These are phyloP conservation scores for Solanum neorickii DNA, from an alignment of 257 asterid species.

Conservation along the genomic window DNA sequence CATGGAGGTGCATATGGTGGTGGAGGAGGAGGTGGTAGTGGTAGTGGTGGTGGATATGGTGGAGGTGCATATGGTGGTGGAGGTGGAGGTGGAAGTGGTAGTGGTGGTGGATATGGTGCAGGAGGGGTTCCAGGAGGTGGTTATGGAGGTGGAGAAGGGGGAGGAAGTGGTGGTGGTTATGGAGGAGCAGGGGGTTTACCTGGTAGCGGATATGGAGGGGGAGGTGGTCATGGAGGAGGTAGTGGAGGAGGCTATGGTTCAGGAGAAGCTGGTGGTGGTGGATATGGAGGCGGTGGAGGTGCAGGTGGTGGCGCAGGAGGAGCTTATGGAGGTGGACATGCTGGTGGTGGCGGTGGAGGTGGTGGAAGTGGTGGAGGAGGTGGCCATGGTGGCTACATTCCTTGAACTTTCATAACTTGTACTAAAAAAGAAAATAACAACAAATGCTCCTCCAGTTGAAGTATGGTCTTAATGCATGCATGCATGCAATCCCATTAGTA, in stretches of 20 bases:
- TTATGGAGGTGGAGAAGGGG: conserved; percentile 12
- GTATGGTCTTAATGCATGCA: background rate
- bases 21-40: background rate
- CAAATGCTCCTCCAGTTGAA: no score
- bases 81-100: background rate
- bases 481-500: background rate
- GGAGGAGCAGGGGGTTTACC: conserved; percentile 1
- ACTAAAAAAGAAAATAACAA: no score
- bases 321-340: conserved; percentile 1
- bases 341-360: conserved; percentile 17
- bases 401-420: conserved; percentile 1
- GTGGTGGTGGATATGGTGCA: conserved; percentile 18
- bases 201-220: conserved; percentile 5
- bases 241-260: background rate
- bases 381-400: conserved; percentile 15
- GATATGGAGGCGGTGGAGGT: background rate
- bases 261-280: background rate
- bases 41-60: background rate
- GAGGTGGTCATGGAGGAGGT: background rate
- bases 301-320: conserved; percentile 13
- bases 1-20: background rate
- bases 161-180: conserved; percentile 10
- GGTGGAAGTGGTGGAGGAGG: conserved; percentile 16
- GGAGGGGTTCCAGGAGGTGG: conserved; percentile 23
- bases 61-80: background rate